Percentiles rank a stretch among this genome's conserved stretches.
These are phyloP conservation scores for Schizophyllum commune DNA, from an alignment of 1,284 basidiomycete genomes.

Conservation along the genomic window DNA sequence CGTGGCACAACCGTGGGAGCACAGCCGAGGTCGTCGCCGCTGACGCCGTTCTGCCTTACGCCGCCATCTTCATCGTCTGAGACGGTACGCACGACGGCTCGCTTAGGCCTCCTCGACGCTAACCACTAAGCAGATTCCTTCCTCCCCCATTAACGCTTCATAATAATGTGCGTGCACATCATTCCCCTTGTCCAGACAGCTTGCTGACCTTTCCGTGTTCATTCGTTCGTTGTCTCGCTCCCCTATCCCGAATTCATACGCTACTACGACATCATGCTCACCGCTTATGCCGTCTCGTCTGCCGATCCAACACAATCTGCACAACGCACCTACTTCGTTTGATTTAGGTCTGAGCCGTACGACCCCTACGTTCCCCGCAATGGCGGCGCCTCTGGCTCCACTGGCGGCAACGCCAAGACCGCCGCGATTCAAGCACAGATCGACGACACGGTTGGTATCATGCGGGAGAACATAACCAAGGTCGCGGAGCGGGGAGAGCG, in stretches of 20 bases:
- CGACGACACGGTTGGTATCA: slow-evolving; percentile 92
- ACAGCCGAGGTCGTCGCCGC: not conserved
- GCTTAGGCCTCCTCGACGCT: not conserved
- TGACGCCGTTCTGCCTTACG: not conserved
- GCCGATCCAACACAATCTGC: not conserved
- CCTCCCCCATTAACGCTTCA: not conserved
- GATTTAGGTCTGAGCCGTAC: slow-evolving; percentile 80
- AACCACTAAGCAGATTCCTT: not conserved
- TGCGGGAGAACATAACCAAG: slow-evolving; percentile 96
- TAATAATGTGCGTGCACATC: not conserved
- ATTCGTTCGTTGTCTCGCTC: not conserved
- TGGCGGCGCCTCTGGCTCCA: slow-evolving; percentile 52
- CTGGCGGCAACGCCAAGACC: slow-evolving; percentile 70
- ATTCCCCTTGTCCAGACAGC: not conserved
- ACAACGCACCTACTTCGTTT: not conserved
- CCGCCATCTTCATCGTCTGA: not conserved
- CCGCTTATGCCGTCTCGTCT: not conserved
- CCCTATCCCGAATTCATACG: not conserved
- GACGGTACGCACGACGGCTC: not conserved
- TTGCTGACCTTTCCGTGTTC: not conserved
- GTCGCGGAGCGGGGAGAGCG: slow-evolving; percentile 94
- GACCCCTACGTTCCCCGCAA: slow-evolving; percentile 91
- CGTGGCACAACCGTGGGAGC: too few relatives aligned
- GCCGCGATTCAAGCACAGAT: slow-evolving; percentile 92
- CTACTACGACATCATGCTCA: not conserved